Percentiles rank a stretch among this genome's conserved stretches.
phyloP scores from a whole-genome alignment of 331 rosid species.

The Arachis monticola region DNA sequence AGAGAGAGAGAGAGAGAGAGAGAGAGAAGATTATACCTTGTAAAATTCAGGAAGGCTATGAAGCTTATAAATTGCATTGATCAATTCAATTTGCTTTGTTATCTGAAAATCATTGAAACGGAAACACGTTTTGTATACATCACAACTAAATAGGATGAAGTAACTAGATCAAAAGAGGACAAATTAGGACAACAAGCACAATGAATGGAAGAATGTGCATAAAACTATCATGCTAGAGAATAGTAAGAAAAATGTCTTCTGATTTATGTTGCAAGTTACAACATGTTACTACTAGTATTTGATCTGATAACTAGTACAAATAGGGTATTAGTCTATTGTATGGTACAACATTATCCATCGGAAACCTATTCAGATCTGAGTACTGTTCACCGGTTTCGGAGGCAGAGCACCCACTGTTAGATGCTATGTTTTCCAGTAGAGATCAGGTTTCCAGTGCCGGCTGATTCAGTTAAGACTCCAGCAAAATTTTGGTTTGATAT shows the following conservation, averaged over 20 bases:
- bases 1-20: no score
- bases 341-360: no score
- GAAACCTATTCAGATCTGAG: background rate
- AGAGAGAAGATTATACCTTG: constrained; percentile 47
- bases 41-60: constrained; percentile 95
- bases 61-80: constrained; percentile 80
- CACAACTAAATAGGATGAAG: constrained; percentile 7
- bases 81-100: constrained; percentile 69
- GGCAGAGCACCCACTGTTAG: no score
- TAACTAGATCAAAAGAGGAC: background rate
- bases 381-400: background rate
- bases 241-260: background rate
- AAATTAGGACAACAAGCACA: constrained; percentile 3
- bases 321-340: background rate
- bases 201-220: background rate
- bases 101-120: constrained; percentile 60
- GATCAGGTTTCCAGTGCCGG: no score
- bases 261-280: background rate
- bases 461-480: no score
- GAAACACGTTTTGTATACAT: background rate
- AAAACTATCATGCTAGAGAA: background rate
- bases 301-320: background rate
- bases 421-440: no score
- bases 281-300: no score
- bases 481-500: no score